phyloP scores from a whole-genome alignment of 73 alveolate species.

The Durusdinium trenchii region DNA sequence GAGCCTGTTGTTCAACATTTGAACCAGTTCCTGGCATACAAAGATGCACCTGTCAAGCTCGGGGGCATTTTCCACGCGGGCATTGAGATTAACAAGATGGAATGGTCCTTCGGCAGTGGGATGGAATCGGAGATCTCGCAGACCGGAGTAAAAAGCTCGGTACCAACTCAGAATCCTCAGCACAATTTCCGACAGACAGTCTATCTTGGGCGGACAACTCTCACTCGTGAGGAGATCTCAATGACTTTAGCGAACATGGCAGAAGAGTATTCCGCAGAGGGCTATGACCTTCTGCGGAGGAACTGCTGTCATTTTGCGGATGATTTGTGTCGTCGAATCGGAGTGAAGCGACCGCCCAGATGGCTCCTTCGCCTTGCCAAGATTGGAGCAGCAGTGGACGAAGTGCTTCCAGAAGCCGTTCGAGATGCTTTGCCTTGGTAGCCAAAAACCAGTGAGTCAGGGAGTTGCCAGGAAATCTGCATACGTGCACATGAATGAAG shows the following conservation, averaged over 20 bases:
- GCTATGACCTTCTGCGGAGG: conserved; percentile 36
- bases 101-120: conserved; percentile 14
- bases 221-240: conserved; percentile 14
- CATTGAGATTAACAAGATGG: background rate
- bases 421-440: conserved; percentile 17
- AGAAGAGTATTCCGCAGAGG: conserved; percentile 19
- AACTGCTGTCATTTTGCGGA: conserved; percentile 67
- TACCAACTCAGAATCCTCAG: conserved; percentile 16
- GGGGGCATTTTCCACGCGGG: conserved; percentile 62
- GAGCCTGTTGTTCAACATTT: background rate
- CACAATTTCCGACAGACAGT: conserved; percentile 33
- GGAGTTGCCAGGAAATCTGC: too few relatives aligned
- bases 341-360: conserved; percentile 33
- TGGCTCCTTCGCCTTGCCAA: conserved; percentile 33
- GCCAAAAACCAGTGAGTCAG: too few relatives aligned
- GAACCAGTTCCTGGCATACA: background rate
- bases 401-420: background rate
- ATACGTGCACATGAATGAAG: too few relatives aligned
- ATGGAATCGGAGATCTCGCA: background rate
- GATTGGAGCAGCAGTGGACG: background rate
- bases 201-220: background rate
- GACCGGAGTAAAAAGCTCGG: background rate
- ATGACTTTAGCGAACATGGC: background rate
- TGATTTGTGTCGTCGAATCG: conserved; percentile 37
- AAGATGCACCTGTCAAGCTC: conserved; percentile 6